Percentiles rank a stretch among this genome's conserved stretches.
Conservation (phyloP, 2,329 filamentous ascomycete species). For the Pseudocercospora vitis region DNA sequence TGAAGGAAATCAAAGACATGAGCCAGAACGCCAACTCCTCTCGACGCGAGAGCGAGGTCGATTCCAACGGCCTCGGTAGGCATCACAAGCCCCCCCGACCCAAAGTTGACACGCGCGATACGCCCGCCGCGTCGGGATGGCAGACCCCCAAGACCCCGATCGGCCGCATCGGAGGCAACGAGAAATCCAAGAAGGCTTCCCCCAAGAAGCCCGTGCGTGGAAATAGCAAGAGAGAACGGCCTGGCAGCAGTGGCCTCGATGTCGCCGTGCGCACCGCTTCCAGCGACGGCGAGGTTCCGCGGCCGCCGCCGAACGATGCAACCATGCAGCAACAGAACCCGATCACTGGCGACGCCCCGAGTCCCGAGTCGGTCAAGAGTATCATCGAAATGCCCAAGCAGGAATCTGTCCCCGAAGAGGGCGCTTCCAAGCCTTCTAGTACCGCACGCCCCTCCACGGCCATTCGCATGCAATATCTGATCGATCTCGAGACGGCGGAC, state of each 20-base stretch:
- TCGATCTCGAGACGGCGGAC: slow-evolving; percentile 9
- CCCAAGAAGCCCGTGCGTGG: slow-evolving; percentile 29
- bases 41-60: slow-evolving; percentile 34
- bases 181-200: slow-evolving; percentile 27
- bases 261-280: slow-evolving; percentile 13
- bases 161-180: slow-evolving; percentile 28
- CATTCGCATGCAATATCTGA: slow-evolving; percentile 17
- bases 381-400: slow-evolving; percentile 24
- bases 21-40: slow-evolving; percentile 29
- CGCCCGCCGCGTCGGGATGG: slow-evolving; percentile 14
- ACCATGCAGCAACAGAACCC: slow-evolving; percentile 12
- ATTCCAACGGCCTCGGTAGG: slow-evolving; percentile 19
- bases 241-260: slow-evolving; percentile 18
- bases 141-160: slow-evolving; percentile 30
- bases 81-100: slow-evolving; percentile 15
- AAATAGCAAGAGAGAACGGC: slow-evolving; percentile 23
- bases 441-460: slow-evolving; percentile 13
- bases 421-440: slow-evolving; percentile 17
- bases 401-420: slow-evolving; percentile 8
- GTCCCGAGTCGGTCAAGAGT: slow-evolving; percentile 28
- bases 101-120: slow-evolving; percentile 22
- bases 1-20: slow-evolving; percentile 40
- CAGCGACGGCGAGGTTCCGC: slow-evolving; percentile 14
- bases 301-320: slow-evolving; percentile 13
- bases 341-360: slow-evolving; percentile 16